Conservation (phyloP, 1,139 yeast species). For the Zygoascus hellenicus region DNA sequence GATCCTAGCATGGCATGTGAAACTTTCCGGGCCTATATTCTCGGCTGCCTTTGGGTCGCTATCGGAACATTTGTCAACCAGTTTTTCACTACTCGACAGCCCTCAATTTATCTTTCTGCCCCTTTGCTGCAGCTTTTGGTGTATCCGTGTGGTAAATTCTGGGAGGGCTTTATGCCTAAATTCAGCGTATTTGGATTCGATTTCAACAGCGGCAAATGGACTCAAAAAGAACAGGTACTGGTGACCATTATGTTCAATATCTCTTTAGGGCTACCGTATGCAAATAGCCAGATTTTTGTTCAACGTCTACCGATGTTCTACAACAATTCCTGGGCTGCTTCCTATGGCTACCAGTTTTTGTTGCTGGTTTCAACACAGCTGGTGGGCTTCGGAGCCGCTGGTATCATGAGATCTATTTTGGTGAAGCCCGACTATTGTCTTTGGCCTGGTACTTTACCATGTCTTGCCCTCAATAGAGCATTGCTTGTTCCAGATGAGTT, state of each 20-base stretch:
- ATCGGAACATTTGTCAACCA: slow-evolving; percentile 53
- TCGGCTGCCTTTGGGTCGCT: slow-evolving; percentile 51
- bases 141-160: slow-evolving; percentile 48
- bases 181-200: slow-evolving; percentile 37
- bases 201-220: slow-evolving; percentile 59
- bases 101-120: slow-evolving; percentile 41
- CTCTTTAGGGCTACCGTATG: slow-evolving; percentile 39
- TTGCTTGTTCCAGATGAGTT: slow-evolving; percentile 29
- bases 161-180: slow-evolving; percentile 15
- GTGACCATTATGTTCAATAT: slow-evolving; percentile 24
- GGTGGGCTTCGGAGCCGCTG: slow-evolving; percentile 59
- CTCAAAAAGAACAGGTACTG: slow-evolving; percentile 63
- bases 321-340: slow-evolving; percentile 37
- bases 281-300: slow-evolving; percentile 36
- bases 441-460: slow-evolving; percentile 53
- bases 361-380: slow-evolving; percentile 49
- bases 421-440: slow-evolving; percentile 51
- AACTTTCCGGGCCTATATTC: slow-evolving; percentile 49
- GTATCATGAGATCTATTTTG: slow-evolving; percentile 49
- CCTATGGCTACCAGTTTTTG: slow-evolving; percentile 46
- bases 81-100: slow-evolving; percentile 53
- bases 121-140: slow-evolving; percentile 52
- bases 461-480: slow-evolving; percentile 50
- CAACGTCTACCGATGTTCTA: slow-evolving; percentile 41
- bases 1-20: slow-evolving; percentile 41